Percentiles rank a stretch among this genome's conserved stretches.
Evolutionary conservation across 2,329 filamentous ascomycete species (phyloP).

Genomic region (Trichoderma koningiopsis): DNA sequence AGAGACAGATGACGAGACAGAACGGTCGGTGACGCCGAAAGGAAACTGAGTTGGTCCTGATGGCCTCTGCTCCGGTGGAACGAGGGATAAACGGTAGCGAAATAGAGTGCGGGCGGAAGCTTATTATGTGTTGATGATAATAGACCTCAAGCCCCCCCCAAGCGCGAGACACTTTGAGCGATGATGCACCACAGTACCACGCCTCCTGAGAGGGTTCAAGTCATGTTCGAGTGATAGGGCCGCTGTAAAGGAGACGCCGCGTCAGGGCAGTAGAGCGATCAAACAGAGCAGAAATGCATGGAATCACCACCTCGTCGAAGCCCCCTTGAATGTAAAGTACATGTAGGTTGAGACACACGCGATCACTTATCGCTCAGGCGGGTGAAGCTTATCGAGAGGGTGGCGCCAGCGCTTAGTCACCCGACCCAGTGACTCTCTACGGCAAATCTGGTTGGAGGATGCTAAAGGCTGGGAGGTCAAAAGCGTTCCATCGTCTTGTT

Average conservation of each 20-base stretch:
- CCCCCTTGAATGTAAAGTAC: slow-evolving; percentile 15
- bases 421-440: neutral
- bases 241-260: slow-evolving; percentile 4
- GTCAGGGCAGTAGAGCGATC: neutral
- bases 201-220: slow-evolving; percentile 22
- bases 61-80: neutral
- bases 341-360: slow-evolving; percentile 30
- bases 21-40: neutral
- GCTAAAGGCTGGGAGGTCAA: neutral
- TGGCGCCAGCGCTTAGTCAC: slow-evolving; percentile 17
- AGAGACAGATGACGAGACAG: neutral
- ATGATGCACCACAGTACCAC: slow-evolving; percentile 22
- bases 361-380: slow-evolving; percentile 26
- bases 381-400: slow-evolving; percentile 26
- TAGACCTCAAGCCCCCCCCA: slow-evolving; percentile 14
- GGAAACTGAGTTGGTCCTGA: neutral
- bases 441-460: slow-evolving; percentile 4
- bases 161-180: slow-evolving; percentile 22
- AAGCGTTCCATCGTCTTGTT: neutral
- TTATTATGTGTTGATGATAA: slow-evolving; percentile 2
- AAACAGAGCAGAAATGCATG: slow-evolving; percentile 12
- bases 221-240: slow-evolving; percentile 20
- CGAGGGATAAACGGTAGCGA: slow-evolving; percentile 10
- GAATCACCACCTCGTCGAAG: slow-evolving; percentile 20
- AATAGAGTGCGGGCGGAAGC: neutral